Base-by-base conservation (phyloP, 2,329 filamentous ascomycete species). In the Plenodomus tracheiphilus region DNA sequence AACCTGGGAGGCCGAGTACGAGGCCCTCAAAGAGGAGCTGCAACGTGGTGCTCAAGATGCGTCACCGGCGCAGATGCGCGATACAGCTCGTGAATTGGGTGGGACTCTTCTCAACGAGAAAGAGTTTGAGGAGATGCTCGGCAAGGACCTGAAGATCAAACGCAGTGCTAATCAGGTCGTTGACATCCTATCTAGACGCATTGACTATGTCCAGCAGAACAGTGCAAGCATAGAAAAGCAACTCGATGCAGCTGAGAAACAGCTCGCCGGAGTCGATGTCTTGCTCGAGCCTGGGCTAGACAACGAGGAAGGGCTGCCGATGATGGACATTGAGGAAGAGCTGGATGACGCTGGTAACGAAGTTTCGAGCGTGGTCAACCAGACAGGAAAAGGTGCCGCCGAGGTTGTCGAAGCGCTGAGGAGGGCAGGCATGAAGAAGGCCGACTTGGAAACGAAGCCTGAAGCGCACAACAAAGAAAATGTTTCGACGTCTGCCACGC, bases 271-370 rank as follows among this genome's bases (percentile, higher is more conserved):
- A 9, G 59, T 62, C 46, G 47, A 79, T 87, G 10, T 77, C 18
- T 30, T 83, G 9, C 75, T 85, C 3, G 80, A 85, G 19, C 81
- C 85, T 0, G 84, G 85, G 45, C 77, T 80, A 38, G 78, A 77
- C 43, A 85, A 88, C 51, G 87, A 88, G 51, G 85, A 85, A 11
- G 86, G 85, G 1, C 77, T 91, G 43, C 89, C 91, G 0, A 82
- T 97, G 49, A 92, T 88, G 25, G 94, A 97, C 62, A 97, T 99
- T 57, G 79, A 91, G 46, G 94, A 99, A 73, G 85, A 96, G 74
- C 78, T 97, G 19, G 94, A 97, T 65, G 92, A 97, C 8, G 84
- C 96, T 10, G 94, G 86, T 47, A 94, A 96, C 64, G 82, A 97
- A 3, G 73, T 96, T 41, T 88, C 75, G 2, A 75, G 74, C 56